phyloP scores from a whole-genome alignment of 495 filamentous ascomycete species.

The Oidiodendron maius region DNA sequence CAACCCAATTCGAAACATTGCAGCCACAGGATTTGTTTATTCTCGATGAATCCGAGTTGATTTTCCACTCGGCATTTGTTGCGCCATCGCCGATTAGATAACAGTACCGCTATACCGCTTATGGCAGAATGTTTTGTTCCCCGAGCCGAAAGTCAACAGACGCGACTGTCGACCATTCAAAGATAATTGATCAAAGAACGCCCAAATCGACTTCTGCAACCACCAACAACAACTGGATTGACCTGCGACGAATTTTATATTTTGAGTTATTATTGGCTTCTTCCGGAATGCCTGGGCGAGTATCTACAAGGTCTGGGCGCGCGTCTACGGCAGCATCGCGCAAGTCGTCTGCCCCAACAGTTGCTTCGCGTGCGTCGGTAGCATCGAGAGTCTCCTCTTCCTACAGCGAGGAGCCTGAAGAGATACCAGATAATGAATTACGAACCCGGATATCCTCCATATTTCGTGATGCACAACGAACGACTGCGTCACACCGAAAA shows the following conservation, averaged over 20 bases:
- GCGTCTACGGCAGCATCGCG: constrained; percentile 44
- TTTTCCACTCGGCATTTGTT: no score
- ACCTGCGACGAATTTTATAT: no score
- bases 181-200: no score
- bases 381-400: constrained; percentile 31
- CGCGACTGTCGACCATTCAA: no score
- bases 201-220: no score
- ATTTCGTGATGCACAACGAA: constrained; percentile 83
- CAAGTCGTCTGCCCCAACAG: constrained; percentile 50
- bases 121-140: no score
- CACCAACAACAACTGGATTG: no score
- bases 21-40: constrained; percentile 4
- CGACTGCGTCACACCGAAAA: constrained; percentile 84
- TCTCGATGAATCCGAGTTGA: not conserved
- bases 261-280: no score
- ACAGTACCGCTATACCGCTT: no score
- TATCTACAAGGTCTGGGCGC: constrained; percentile 44
- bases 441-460: constrained; percentile 71
- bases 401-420: constrained; percentile 67
- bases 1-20: constrained; percentile 52
- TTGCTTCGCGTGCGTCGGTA: constrained; percentile 43
- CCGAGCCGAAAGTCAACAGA: no score
- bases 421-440: constrained; percentile 63
- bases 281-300: constrained; percentile 63
- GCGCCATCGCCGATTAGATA: no score